These are phyloP conservation scores for Erucastrum elatum DNA, from an alignment of 345 rosid genomes.

Conservation along the genomic window DNA sequence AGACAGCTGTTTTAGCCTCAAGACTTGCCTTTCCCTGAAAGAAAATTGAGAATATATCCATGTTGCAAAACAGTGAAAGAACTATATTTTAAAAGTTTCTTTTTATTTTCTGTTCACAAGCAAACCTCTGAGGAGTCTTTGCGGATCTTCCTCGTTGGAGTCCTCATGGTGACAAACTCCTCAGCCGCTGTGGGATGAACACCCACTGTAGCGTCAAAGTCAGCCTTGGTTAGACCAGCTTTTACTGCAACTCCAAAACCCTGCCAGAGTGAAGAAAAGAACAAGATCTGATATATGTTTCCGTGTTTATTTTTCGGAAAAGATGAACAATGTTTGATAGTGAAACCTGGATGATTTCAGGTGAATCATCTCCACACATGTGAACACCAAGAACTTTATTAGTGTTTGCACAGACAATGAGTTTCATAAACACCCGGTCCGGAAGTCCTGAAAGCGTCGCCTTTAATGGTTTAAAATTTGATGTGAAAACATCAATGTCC, in stretches of 20 bases:
- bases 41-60: slow-evolving; percentile 8
- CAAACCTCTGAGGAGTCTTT: slow-evolving; percentile 68
- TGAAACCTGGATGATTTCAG: slow-evolving; percentile 81
- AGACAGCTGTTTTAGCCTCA: slow-evolving; percentile 63
- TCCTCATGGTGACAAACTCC: slow-evolving; percentile 93
- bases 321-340: not conserved
- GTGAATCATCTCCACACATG: slow-evolving; percentile 94
- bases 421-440: slow-evolving; percentile 84
- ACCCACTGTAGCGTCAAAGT: slow-evolving; percentile 88
- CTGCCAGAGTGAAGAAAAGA: slow-evolving; percentile 40
- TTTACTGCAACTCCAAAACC: slow-evolving; percentile 93
- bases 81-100: not conserved
- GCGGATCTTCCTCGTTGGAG: slow-evolving; percentile 75
- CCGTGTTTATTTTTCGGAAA: not conserved
- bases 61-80: not conserved
- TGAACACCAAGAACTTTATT: slow-evolving; percentile 74
- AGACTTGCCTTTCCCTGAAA: slow-evolving; percentile 55
- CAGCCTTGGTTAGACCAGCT: slow-evolving; percentile 89
- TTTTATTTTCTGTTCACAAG: slow-evolving; percentile 10
- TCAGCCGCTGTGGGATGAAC: slow-evolving; percentile 92
- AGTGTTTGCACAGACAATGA: slow-evolving; percentile 77
- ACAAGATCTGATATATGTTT: not conserved
- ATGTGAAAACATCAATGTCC: slow-evolving; percentile 77
- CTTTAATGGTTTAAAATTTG: slow-evolving; percentile 89
- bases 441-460: slow-evolving; percentile 96